A percentile compares a stretch with the other conserved stretches of the same genome.
Evolutionary conservation across 352 stramenopile species (phyloP).

Genomic region (Globisporangium camurandrum): DNA sequence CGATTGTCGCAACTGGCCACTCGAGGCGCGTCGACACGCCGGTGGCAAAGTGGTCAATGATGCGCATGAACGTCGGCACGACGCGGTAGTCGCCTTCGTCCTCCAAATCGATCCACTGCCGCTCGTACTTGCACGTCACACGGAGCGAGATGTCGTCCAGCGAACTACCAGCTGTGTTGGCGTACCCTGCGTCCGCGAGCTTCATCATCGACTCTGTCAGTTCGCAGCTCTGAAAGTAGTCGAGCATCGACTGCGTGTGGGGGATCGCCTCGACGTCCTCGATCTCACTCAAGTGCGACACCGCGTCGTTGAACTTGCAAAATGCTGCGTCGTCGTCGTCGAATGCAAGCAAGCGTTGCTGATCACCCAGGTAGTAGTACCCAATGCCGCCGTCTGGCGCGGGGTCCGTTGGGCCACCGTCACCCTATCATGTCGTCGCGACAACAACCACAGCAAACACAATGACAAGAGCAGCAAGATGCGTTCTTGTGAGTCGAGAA

Average conservation of each 20-base stretch:
- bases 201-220: constrained; percentile 78
- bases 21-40: constrained; percentile 41
- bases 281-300: constrained; percentile 53
- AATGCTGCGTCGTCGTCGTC: constrained; percentile 68
- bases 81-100: constrained; percentile 77
- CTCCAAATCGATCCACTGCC: constrained; percentile 77
- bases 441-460: not conserved
- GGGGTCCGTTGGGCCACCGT: constrained; percentile 64
- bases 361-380: constrained; percentile 84
- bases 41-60: constrained; percentile 49
- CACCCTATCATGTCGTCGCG: constrained; percentile 29
- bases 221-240: constrained; percentile 58
- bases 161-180: constrained; percentile 64
- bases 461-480: not conserved
- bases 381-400: constrained; percentile 70
- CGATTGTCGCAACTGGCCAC: constrained; percentile 48
- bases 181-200: constrained; percentile 69
- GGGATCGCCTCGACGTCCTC: constrained; percentile 56
- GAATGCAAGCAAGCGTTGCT: constrained; percentile 73
- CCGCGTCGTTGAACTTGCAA: constrained; percentile 59
- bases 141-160: constrained; percentile 74
- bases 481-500: too few relatives aligned
- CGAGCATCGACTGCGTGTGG: constrained; percentile 56
- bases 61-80: constrained; percentile 55
- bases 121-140: constrained; percentile 72